Base-by-base conservation (phyloP, 176 grass and related monocot species). In the Canna indica region DNA sequence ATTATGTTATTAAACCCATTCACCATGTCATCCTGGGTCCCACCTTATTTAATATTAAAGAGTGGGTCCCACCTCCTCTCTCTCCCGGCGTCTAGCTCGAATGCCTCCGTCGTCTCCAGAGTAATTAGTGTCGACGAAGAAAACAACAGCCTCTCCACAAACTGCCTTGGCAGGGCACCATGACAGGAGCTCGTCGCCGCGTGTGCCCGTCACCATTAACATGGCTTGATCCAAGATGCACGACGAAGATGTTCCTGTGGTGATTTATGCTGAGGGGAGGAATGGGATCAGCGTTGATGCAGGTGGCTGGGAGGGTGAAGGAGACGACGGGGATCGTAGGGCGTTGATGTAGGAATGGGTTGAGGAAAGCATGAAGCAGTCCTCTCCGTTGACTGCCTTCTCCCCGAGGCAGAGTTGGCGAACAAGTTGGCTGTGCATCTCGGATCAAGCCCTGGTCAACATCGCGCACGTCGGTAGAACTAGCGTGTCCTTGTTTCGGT, bases 181-280 rank as follows among this genome's bases (percentile, higher is more conserved):
- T 14, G 91, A 86, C 59, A 95, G 70, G 54, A 95, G 82, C 87
- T 95, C 91, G 69, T 95, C 91, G 1, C 91, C 88, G 82, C 91
- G n/a, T n/a, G n/a, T n/a, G n/a, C n/a, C n/a, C n/a, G n/a, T n/a
- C n/a, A n/a, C n/a, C n/a, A n/a, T n/a, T n/a, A n/a, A n/a, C n/a
- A n/a, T n/a, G 74, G 3, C 60, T 76, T 11, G 74, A 76, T 50
- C 74, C 74, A 1, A 64, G 28, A 22, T 67, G 31, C 22, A 76
- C 74, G 58, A 61, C 74, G 11, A 39, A 48, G 28, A 16, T 76
- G 29, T 76, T 76, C 44, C n/a, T n/a, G n/a, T n/a, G 42, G 44
- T n/a, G 10, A 67, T 13, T 30, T 52, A 20, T 76, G 74, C 45
- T 5, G 53, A 4, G 74, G 30, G 11, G 74, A 76, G n/a, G 60